Evolutionary conservation across 805 yeast genomes (phyloP).

Genomic region (Clavispora asparagi): DNA sequence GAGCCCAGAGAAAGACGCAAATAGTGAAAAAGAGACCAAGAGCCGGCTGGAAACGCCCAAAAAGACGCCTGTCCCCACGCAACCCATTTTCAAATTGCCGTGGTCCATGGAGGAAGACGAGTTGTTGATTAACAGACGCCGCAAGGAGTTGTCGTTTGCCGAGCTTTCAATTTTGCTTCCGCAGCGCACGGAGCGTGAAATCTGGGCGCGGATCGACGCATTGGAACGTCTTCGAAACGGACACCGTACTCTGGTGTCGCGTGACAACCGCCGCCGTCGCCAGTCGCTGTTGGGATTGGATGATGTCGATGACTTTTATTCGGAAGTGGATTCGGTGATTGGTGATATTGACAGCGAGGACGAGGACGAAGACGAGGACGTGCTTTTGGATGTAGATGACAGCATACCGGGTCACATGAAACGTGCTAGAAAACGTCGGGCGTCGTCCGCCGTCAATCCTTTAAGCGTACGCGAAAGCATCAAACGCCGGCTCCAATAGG

Average conservation of each 20-base stretch:
- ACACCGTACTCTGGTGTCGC: constrained; percentile 15
- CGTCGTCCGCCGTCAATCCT: constrained; percentile 41
- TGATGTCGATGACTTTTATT: constrained; percentile 39
- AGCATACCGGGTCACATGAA: constrained; percentile 17
- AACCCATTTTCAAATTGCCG: constrained; percentile 28
- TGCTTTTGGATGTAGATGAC: constrained; percentile 35
- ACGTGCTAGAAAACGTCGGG: constrained; percentile 25
- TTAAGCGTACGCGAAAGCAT: constrained; percentile 17
- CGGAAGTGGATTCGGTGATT: constrained; percentile 37
- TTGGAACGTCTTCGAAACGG: constrained; percentile 17
- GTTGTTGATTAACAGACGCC: constrained; percentile 47
- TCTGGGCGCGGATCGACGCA: constrained; percentile 53
- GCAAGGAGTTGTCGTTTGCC: constrained; percentile 59
- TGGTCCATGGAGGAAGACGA: constrained; percentile 73
- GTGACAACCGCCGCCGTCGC: constrained; percentile 25
- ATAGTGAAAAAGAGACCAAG: constrained; percentile 1
- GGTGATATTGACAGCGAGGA: constrained; percentile 25
- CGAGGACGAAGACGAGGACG: constrained; percentile 32
- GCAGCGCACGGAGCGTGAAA: constrained; percentile 68
- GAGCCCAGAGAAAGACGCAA: constrained; percentile 1
- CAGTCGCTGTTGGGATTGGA: constrained; percentile 39
- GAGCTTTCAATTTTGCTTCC: constrained; percentile 74
- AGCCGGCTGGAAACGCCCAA: constrained; percentile 1
- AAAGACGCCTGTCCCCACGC: constrained; percentile 1
- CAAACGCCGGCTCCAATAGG: constrained; percentile 8